Evolutionary conservation across 768 basidiomycete species (phyloP).

Genomic region (Tylopilus sp.): DNA sequence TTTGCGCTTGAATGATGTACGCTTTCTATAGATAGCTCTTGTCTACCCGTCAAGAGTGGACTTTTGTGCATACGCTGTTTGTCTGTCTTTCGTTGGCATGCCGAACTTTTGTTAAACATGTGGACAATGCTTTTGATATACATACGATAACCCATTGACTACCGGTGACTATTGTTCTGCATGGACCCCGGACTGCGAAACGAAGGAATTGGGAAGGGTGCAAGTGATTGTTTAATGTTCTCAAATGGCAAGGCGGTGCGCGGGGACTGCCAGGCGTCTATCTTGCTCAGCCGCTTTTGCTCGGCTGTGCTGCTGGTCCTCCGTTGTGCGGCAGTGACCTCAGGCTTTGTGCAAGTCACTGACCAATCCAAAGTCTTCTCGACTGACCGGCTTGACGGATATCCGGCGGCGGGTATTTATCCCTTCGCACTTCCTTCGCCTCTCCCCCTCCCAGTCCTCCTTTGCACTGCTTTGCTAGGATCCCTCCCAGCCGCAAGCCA

Average conservation of each 20-base stretch:
- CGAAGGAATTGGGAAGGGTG: no score
- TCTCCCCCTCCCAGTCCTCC: no score
- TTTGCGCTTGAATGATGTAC: conserved; percentile 11
- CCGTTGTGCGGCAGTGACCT: no score
- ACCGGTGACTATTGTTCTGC: background rate
- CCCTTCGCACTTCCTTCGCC: background rate
- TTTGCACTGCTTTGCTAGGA: background rate
- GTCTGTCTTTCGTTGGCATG: no score
- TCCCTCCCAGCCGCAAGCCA: background rate
- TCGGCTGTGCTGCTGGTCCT: conserved; percentile 21
- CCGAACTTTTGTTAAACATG: no score
- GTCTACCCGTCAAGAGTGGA: no score
- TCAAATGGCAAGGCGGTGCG: conserved; percentile 12
- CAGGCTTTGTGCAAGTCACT: background rate
- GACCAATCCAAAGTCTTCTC: background rate
- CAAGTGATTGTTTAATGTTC: background rate
- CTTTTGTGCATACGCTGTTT: no score
- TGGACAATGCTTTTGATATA: no score
- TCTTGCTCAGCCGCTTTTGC: conserved; percentile 1
- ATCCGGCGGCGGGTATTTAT: conserved; percentile 14
- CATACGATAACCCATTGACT: no score
- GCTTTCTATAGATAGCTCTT: no score
- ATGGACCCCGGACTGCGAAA: background rate
- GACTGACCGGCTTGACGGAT: conserved; percentile 18
- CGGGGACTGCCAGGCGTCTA: conserved; percentile 16